Evolutionary conservation across 257 asterid genomes (phyloP).

Genomic region (Plectranthus barbatus): DNA sequence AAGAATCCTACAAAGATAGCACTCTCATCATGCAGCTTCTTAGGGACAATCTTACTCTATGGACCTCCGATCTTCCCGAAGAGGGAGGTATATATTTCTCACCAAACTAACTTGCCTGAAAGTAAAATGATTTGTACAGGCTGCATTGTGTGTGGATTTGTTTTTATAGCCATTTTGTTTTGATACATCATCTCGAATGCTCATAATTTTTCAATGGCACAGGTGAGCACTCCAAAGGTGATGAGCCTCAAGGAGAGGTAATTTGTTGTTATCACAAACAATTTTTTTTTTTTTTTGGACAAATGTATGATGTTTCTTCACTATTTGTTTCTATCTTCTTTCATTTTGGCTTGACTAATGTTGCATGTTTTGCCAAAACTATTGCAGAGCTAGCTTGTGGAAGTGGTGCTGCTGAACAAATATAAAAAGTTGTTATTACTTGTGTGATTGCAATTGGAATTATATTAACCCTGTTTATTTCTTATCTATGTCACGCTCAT

Average conservation of each 20-base stretch:
- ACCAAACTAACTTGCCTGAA: too few species aligned
- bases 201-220: neutral
- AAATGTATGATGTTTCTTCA: neutral
- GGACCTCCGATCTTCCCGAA: constrained; percentile 71
- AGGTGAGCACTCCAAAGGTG: neutral
- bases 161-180: neutral
- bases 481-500: too few species aligned
- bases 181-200: too few species aligned
- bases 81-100: constrained; percentile 45
- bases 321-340: neutral
- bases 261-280: neutral
- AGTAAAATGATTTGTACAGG: too few species aligned
- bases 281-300: too few species aligned
- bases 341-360: neutral
- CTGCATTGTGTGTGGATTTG: too few species aligned
- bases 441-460: too few species aligned
- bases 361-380: neutral
- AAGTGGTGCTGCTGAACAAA: neutral
- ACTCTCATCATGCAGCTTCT: constrained; percentile 82
- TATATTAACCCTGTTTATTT: too few species aligned
- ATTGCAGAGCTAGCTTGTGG: neutral
- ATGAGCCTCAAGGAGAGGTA: neutral
- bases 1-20: constrained; percentile 71
- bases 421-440: too few species aligned
- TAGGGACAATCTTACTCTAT: constrained; percentile 59